Evolutionary conservation across 2,329 filamentous ascomycete genomes (phyloP), one percentile per base, ranked within the genome.

Genomic region (Didymella keratinophila): DNA sequence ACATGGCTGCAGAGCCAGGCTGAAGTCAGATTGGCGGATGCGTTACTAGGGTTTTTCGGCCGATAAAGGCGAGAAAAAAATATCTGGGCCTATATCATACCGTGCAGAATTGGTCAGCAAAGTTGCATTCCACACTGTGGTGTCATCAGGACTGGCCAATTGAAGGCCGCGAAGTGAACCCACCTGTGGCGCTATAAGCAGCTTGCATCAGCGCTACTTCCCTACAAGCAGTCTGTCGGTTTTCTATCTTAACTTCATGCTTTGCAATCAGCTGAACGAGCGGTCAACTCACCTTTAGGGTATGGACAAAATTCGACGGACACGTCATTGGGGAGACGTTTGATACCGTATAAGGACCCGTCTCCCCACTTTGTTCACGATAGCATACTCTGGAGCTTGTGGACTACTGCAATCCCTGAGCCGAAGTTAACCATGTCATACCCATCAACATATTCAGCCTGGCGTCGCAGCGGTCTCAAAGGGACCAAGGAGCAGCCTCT

Each of bases 1-100:
- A 64, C 23, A 69, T 68, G 60, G 70, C 73, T 39, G 73, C n/a
- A n/a, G n/a, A n/a, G n/a, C n/a, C n/a, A 61, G 32, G 58, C 58
- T 45, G 58, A 61, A 20, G 53, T 61, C 30, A 49, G 50, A 12
- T 34, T 61, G 6, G 58, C 49, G 5, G 41, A 61, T 61, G 52
- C 52, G n/a, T 20, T 58, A 16, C 5, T 61, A 28, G 53, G 48
- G 1, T 61, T 61, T 32, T 56, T 60, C 12, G 32, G 51, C 10
- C 27, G 30, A 14, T 48, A 16, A 43, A n/a, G 2, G 23, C 16
- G 3, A 36, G 12, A 5, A 36, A 14, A 14, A 12, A n/a, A 36
- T 32, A 36, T 18, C 16, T 7, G 11, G 16, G 16, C 7, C 32
- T 8, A 36, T 16, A 16, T 18, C 9, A 11, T 20, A 20, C n/a